phyloP scores from a whole-genome alignment of 441 rosid species.

The Isatis lusitanica region DNA sequence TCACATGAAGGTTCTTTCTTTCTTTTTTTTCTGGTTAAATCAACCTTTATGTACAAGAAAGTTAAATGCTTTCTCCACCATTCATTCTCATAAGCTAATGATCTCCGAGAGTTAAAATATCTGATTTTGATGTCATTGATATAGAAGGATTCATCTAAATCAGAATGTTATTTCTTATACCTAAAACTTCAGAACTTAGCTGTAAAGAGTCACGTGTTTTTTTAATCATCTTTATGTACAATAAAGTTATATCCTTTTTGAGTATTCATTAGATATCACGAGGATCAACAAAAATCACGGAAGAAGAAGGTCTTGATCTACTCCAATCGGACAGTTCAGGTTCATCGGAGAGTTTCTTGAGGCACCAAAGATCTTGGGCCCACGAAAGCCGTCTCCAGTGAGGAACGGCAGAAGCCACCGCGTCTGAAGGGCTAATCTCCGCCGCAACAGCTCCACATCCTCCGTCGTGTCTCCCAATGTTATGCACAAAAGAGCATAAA shows the following conservation, averaged over 20 bases:
- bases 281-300: slow-evolving; percentile 70
- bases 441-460: slow-evolving; percentile 64
- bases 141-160: background rate
- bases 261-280: slow-evolving; percentile 50
- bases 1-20: background rate
- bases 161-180: background rate
- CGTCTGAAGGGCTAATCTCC: slow-evolving; percentile 63
- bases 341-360: slow-evolving; percentile 45
- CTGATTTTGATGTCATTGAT: background rate
- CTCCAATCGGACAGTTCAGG: slow-evolving; percentile 45
- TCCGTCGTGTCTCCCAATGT: slow-evolving; percentile 55
- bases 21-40: background rate
- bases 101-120: background rate
- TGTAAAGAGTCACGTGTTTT: background rate
- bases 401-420: slow-evolving; percentile 56
- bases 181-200: background rate
- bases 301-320: slow-evolving; percentile 38
- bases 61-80: background rate
- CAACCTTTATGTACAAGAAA: background rate
- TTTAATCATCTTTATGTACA: slow-evolving; percentile 14
- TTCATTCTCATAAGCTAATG: background rate
- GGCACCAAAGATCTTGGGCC: slow-evolving; percentile 76
- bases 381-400: slow-evolving; percentile 70
- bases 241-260: background rate
- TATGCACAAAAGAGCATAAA: slow-evolving; percentile 60